Evolutionary conservation across 345 rosid genomes (phyloP).

Genomic region (Bruguiera parviflora): DNA sequence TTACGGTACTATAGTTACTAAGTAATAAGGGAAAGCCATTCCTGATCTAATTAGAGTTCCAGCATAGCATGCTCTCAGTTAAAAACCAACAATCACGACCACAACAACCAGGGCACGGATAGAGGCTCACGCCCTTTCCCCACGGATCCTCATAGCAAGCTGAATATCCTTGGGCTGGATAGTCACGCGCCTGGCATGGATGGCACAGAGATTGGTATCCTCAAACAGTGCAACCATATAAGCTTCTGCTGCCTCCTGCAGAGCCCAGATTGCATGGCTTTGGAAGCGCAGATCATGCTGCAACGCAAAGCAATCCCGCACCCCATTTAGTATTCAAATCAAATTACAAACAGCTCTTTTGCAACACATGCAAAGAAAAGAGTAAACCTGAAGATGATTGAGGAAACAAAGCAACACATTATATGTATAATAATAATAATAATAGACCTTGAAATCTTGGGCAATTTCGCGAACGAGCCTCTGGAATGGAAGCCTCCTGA

Average conservation of each 20-base stretch:
- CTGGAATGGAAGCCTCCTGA: conserved; percentile 1
- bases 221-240: conserved; percentile 4
- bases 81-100: too few relatives aligned
- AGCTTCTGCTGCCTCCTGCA: conserved; percentile 6
- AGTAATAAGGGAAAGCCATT: too few relatives aligned
- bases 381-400: background rate
- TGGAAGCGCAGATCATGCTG: conserved; percentile 5
- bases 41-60: too few relatives aligned
- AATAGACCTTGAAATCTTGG: conserved; percentile 8
- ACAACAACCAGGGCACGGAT: background rate
- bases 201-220: conserved; percentile 5
- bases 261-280: conserved; percentile 6
- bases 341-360: too few relatives aligned
- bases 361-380: background rate
- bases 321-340: too few relatives aligned
- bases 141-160: background rate
- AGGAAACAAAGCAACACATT: background rate
- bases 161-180: background rate
- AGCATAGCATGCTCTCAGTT: background rate
- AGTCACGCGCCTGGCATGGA: conserved; percentile 4
- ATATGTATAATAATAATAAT: background rate
- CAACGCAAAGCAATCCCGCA: too few relatives aligned
- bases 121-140: background rate
- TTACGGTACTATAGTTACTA: too few relatives aligned
- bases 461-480: conserved; percentile 9